Conservation (phyloP, 768 basidiomycete genomes). For the Atractiella rhizophila region DNA sequence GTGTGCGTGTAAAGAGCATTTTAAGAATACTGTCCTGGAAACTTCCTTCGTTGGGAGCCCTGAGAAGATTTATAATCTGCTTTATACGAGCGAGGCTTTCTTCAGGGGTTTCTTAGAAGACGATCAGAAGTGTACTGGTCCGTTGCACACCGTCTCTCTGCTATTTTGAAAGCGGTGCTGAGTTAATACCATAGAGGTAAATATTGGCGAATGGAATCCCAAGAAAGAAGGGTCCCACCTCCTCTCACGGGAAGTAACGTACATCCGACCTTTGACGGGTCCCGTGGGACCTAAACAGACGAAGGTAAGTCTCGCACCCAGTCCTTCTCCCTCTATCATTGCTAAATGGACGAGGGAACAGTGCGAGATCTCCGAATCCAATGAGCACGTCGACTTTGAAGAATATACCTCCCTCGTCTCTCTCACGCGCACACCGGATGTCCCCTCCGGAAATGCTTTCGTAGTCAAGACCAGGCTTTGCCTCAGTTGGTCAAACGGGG, state of each 20-base stretch:
- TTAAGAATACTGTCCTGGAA: slow-evolving; percentile 55
- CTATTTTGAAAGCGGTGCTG: too few relatives aligned
- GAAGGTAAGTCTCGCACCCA: too few relatives aligned
- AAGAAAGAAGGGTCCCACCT: slow-evolving; percentile 35
- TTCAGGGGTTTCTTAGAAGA: slow-evolving; percentile 63
- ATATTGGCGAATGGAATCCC: slow-evolving; percentile 86
- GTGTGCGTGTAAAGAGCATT: too few relatives aligned
- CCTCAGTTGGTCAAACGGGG: slow-evolving; percentile 68
- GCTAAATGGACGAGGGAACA: too few relatives aligned
- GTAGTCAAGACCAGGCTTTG: slow-evolving; percentile 83
- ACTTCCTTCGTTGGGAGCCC: slow-evolving; percentile 63
- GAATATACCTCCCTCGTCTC: slow-evolving; percentile 58
- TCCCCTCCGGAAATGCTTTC: slow-evolving; percentile 80
- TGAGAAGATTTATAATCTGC: slow-evolving; percentile 80
- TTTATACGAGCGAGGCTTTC: slow-evolving; percentile 54
- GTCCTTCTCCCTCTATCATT: too few relatives aligned
- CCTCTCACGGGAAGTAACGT: slow-evolving; percentile 70
- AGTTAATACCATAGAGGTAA: slow-evolving; percentile 38
- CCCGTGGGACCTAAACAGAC: slow-evolving; percentile 81
- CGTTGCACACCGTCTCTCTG: slow-evolving; percentile 19
- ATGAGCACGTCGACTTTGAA: slow-evolving; percentile 51
- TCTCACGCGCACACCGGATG: slow-evolving; percentile 76
- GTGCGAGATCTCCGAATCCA: slow-evolving; percentile 79
- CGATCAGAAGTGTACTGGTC: slow-evolving; percentile 71
- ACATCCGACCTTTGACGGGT: slow-evolving; percentile 74